A percentile compares a stretch with the other conserved stretches of the same genome.
These are phyloP conservation scores for Flaveria brownii DNA, from an alignment of 129 eudicot genomes.

Conservation along the genomic window DNA sequence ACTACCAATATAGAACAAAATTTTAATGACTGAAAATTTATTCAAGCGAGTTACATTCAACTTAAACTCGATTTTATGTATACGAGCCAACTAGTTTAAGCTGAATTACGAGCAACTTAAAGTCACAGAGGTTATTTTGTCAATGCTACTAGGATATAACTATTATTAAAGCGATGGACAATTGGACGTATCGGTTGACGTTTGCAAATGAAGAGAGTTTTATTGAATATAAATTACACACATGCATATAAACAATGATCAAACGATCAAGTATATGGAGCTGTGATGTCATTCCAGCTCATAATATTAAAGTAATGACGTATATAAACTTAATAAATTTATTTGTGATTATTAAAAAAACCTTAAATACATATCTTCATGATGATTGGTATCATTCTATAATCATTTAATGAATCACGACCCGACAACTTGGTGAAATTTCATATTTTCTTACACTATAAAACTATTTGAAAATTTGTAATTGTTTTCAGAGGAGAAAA, in stretches of 20 bases:
- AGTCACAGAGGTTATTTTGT: background rate
- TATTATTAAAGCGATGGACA: background rate
- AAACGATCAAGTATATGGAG: background rate
- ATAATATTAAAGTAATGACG: background rate
- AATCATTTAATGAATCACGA: background rate
- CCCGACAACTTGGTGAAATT: background rate
- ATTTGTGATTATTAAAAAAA: background rate
- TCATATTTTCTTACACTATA: background rate
- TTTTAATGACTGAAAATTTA: too few relatives aligned
- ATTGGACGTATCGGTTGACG: too few relatives aligned
- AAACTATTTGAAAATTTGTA: too few relatives aligned
- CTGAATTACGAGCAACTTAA: too few relatives aligned
- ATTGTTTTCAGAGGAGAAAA: too few relatives aligned
- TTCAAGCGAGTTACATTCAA: too few relatives aligned
- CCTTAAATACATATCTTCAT: background rate
- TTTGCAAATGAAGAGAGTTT: background rate
- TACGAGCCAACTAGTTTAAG: too few relatives aligned
- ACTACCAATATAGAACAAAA: too few relatives aligned
- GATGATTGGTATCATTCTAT: background rate
- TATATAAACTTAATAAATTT: background rate
- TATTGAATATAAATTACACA: background rate
- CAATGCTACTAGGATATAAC: background rate
- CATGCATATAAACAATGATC: constrained; percentile 2
- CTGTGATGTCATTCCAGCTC: background rate
- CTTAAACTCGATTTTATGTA: too few relatives aligned